Evolutionary conservation across 192 early-diverging fungal species (phyloP).

Genomic region (Blastocladiella britannica): DNA sequence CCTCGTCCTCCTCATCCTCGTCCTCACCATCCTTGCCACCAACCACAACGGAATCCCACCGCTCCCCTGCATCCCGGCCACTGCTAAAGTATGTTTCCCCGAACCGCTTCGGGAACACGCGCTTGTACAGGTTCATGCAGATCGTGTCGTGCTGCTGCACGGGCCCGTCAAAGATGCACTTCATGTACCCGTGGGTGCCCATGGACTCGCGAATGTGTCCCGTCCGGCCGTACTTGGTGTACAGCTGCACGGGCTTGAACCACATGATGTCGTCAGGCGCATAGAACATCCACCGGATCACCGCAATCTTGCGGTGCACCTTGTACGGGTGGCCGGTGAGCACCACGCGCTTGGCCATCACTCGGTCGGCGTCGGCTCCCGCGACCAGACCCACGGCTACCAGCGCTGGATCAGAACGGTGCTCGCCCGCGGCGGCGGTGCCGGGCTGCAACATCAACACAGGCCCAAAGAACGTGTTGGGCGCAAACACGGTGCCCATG

Average conservation of each 20-base stretch:
- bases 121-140: slow-evolving; percentile 79
- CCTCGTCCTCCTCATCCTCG: not conserved
- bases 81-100: not conserved
- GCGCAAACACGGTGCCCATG: slow-evolving; percentile 76
- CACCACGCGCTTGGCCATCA: slow-evolving; percentile 83
- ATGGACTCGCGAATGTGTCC: slow-evolving; percentile 86
- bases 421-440: not conserved
- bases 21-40: not conserved
- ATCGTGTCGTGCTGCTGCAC: slow-evolving; percentile 84
- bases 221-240: slow-evolving; percentile 70
- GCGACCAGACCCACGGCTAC: slow-evolving; percentile 62
- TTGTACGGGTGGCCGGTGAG: slow-evolving; percentile 91
- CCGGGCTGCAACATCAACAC: slow-evolving; percentile 56
- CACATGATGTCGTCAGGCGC: slow-evolving; percentile 78
- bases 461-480: slow-evolving; percentile 71
- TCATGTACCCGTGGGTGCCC: slow-evolving; percentile 96
- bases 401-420: too few relatives aligned
- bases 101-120: not conserved
- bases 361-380: slow-evolving; percentile 55
- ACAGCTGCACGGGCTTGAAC: slow-evolving; percentile 88
- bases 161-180: slow-evolving; percentile 72
- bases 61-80: not conserved
- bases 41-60: not conserved
- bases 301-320: slow-evolving; percentile 75
- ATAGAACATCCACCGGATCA: slow-evolving; percentile 95